Conservation (phyloP, 2,329 filamentous ascomycete species). For the Phaeosphaeria sp. region DNA sequence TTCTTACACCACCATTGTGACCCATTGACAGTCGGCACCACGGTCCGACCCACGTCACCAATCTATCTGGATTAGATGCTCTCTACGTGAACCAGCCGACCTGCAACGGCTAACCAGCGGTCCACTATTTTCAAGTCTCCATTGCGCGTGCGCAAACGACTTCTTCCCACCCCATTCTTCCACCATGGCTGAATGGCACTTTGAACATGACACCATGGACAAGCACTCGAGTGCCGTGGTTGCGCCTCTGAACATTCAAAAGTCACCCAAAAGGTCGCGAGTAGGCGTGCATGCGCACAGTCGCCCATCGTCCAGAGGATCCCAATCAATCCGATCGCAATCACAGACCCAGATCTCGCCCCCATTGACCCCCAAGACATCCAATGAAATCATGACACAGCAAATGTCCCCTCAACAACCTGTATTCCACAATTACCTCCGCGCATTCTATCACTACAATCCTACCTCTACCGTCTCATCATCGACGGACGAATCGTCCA, state of each 20-base stretch:
- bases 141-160: not conserved
- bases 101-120: conserved; percentile 38
- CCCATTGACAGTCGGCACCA: conserved; percentile 8
- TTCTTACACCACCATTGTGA: not conserved
- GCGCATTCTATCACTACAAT: conserved; percentile 92
- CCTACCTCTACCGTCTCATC: conserved; percentile 79
- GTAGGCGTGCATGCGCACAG: conserved; percentile 30
- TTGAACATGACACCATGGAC: conserved; percentile 35
- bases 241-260: conserved; percentile 46
- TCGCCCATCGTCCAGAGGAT: conserved; percentile 41
- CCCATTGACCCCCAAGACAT: conserved; percentile 74
- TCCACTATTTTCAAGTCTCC: conserved; percentile 5
- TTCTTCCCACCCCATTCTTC: not conserved
- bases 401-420: conserved; percentile 58
- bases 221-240: conserved; percentile 45
- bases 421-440: conserved; percentile 91
- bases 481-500: conserved; percentile 67
- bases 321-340: conserved; percentile 37
- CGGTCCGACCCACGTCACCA: conserved; percentile 13
- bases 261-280: conserved; percentile 39
- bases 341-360: conserved; percentile 71
- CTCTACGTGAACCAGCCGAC: conserved; percentile 21
- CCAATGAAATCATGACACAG: conserved; percentile 64
- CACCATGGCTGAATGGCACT: conserved; percentile 38
- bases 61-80: conserved; percentile 36